Evolutionary conservation across 1,284 basidiomycete genomes (phyloP).

Genomic region (Gymnopus androsaceus): DNA sequence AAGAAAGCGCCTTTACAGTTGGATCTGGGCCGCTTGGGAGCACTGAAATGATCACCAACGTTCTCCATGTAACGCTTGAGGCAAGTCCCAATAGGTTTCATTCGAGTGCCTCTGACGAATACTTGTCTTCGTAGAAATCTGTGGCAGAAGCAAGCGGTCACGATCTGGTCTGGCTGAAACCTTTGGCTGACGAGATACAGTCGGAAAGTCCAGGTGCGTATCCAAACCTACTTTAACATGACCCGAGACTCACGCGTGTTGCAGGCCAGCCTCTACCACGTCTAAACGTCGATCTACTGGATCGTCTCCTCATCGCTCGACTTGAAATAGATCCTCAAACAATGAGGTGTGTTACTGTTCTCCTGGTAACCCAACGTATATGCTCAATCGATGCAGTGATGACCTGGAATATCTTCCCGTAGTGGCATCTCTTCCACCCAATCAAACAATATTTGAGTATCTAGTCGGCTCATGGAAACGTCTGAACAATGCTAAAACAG

Average conservation of each 20-base stretch:
- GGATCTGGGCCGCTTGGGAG: conserved; percentile 72
- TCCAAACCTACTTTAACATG: neutral
- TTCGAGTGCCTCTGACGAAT: neutral
- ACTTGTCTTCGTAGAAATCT: conserved; percentile 48
- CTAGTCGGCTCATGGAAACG: conserved; percentile 92
- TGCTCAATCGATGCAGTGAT: conserved; percentile 49
- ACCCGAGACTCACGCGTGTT: conserved; percentile 10
- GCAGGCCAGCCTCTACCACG: conserved; percentile 32
- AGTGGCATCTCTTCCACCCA: conserved; percentile 74
- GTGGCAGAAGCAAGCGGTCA: conserved; percentile 72
- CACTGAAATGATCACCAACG: conserved; percentile 62
- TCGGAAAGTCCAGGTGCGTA: conserved; percentile 64
- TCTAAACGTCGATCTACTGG: conserved; percentile 62
- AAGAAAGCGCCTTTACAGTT: conserved; percentile 55
- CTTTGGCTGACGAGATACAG: conserved; percentile 69
- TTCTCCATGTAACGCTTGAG: conserved; percentile 81
- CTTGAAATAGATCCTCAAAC: conserved; percentile 79
- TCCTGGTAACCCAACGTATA: conserved; percentile 5
- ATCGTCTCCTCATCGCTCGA: conserved; percentile 85
- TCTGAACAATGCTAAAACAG: conserved; percentile 58
- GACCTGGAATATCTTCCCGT: conserved; percentile 81
- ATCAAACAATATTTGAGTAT: conserved; percentile 90
- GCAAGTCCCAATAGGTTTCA: conserved; percentile 45
- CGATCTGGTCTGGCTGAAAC: conserved; percentile 84
- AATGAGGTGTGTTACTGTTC: conserved; percentile 63